Evolutionary conservation across 2,329 filamentous ascomycete species (phyloP).

Genomic region (Fusarium azukiicola): DNA sequence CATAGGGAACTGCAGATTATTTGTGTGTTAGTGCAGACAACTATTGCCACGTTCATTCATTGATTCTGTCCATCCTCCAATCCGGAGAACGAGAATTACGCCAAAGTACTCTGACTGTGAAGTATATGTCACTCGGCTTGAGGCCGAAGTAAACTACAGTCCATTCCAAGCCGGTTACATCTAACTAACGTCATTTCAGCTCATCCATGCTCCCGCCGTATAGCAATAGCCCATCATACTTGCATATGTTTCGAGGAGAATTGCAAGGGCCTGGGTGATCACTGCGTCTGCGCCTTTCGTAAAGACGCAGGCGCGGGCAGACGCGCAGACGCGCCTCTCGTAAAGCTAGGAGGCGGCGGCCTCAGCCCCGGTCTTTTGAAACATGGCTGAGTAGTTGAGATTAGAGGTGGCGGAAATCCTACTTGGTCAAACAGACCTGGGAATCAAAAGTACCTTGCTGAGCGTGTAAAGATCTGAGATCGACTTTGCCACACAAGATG

Average conservation of each 20-base stretch:
- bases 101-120: not conserved
- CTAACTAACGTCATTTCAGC: not conserved
- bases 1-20: not conserved
- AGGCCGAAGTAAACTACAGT: not conserved
- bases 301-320: no score
- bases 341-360: not conserved
- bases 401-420: not conserved
- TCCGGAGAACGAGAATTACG: no score
- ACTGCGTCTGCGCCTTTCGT: no score
- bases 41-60: not conserved
- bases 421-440: not conserved
- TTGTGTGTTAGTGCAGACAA: not conserved
- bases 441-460: slow-evolving; percentile 8
- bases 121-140: not conserved
- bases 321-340: no score
- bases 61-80: not conserved
- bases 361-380: not conserved
- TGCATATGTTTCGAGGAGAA: no score
- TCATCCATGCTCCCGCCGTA: not conserved
- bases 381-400: not conserved
- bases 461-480: not conserved
- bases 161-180: not conserved
- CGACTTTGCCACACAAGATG: slow-evolving; percentile 4
- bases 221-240: no score
- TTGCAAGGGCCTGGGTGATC: no score